phyloP scores from a whole-genome alignment of 768 basidiomycete genomes.

The Tylopilus vinaceipallidus region DNA sequence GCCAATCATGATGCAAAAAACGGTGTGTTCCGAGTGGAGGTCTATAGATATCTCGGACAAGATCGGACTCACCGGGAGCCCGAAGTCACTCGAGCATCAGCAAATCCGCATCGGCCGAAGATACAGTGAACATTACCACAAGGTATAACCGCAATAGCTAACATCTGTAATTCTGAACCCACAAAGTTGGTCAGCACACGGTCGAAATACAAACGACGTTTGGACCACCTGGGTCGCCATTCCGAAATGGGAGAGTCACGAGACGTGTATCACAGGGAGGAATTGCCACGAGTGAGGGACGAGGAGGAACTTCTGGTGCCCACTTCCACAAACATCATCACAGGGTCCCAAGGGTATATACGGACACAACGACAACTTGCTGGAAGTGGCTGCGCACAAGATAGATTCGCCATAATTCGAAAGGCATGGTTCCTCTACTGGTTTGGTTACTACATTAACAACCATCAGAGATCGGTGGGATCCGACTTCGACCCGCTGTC shows the following conservation, averaged over 20 bases:
- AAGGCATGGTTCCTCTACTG: not conserved
- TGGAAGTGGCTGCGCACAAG: not conserved
- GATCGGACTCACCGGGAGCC: not conserved
- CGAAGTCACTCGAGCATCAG: not conserved
- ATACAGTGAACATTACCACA: too few species aligned
- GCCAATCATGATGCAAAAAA: too few species aligned
- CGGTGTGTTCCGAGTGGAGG: not conserved
- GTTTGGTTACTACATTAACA: not conserved
- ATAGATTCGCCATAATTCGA: not conserved
- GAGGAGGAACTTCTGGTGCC: not conserved
- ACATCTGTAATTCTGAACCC: too few species aligned
- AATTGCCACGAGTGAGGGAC: not conserved
- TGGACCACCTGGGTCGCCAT: not conserved
- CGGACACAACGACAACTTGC: not conserved
- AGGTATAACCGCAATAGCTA: too few species aligned
- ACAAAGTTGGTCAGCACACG: not conserved
- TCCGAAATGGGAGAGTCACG: not conserved
- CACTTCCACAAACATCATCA: not conserved
- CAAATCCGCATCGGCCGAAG: too few species aligned
- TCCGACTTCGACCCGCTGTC: slow-evolving; percentile 1
- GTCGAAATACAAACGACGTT: not conserved
- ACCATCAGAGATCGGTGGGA: not conserved
- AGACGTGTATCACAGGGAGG: not conserved
- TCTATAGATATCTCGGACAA: not conserved
- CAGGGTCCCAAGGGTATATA: slow-evolving; percentile 5